phyloP scores from a whole-genome alignment of 331 rosid genomes.

The Acacia concinna region DNA sequence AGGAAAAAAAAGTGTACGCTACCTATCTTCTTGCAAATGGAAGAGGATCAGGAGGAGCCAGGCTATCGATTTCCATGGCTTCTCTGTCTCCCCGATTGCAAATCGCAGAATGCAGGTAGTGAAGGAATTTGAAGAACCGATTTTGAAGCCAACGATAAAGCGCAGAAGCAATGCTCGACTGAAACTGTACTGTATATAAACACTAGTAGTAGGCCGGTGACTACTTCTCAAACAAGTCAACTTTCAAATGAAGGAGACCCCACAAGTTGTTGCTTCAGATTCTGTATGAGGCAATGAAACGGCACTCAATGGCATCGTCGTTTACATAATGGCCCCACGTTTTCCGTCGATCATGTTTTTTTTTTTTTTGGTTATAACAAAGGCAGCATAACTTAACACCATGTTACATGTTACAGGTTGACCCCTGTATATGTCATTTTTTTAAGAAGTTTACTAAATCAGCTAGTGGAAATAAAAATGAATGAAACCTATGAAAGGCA shows the following conservation, averaged over 20 bases:
- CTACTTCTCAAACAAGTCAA: neutral
- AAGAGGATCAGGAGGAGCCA: slow-evolving; percentile 36
- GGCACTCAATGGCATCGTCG: neutral
- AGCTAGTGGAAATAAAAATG: too few relatives aligned
- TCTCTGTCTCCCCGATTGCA: neutral
- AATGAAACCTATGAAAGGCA: too few relatives aligned
- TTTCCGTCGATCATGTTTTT: too few relatives aligned
- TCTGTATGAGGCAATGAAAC: neutral
- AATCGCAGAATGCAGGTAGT: neutral
- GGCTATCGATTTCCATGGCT: slow-evolving; percentile 29
- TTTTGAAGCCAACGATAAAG: neutral
- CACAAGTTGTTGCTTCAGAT: neutral
- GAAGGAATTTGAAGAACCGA: neutral
- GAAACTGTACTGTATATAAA: neutral
- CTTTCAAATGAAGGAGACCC: neutral
- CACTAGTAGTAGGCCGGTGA: neutral
- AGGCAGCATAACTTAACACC: too few relatives aligned
- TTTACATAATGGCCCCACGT: too few relatives aligned
- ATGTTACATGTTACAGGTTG: too few relatives aligned
- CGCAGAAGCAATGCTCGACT: too few relatives aligned
- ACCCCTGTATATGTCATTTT: too few relatives aligned
- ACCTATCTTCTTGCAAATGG: slow-evolving; percentile 70
- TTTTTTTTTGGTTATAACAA: too few relatives aligned
- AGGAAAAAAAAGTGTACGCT: neutral
- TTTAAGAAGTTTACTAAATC: too few relatives aligned